Conservation (phyloP, 306 rosid species). For the Astragalus membranaceus region DNA sequence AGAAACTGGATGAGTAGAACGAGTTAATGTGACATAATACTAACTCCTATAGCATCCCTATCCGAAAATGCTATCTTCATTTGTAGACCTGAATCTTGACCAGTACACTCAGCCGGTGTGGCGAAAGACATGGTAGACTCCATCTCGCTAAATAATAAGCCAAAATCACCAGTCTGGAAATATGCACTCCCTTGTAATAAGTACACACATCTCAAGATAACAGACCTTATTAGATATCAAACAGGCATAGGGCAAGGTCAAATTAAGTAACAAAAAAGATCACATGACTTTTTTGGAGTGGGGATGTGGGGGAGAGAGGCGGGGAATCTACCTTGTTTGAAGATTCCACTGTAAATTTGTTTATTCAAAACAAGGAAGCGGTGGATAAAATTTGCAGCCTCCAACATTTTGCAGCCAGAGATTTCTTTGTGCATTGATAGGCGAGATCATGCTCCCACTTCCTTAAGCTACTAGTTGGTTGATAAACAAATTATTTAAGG, state of each 20-base stretch:
- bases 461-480: conserved; percentile 43
- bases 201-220: conserved; percentile 11
- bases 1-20: conserved; percentile 4
- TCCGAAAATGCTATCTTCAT: conserved; percentile 14
- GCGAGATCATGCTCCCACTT: conserved; percentile 36
- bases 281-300: conserved; percentile 6
- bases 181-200: neutral
- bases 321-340: conserved; percentile 63
- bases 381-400: conserved; percentile 48
- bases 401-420: conserved; percentile 56
- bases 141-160: conserved; percentile 23
- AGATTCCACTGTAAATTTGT: conserved; percentile 35
- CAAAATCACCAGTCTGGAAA: conserved; percentile 25
- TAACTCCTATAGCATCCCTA: conserved; percentile 11
- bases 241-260: conserved; percentile 7
- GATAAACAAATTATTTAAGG: conserved; percentile 33
- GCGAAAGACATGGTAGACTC: conserved; percentile 22
- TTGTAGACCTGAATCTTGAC: conserved; percentile 15
- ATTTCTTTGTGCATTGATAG: conserved; percentile 43
- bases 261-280: conserved; percentile 6
- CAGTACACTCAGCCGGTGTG: conserved; percentile 7
- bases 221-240: neutral
- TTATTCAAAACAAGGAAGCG: conserved; percentile 43
- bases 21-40: neutral
- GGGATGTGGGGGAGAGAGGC: conserved; percentile 12